Evolutionary conservation across 1,284 basidiomycete species (phyloP), one percentile per base, ranked within the genome.

Genomic region (Clitocybe nebularis): DNA sequence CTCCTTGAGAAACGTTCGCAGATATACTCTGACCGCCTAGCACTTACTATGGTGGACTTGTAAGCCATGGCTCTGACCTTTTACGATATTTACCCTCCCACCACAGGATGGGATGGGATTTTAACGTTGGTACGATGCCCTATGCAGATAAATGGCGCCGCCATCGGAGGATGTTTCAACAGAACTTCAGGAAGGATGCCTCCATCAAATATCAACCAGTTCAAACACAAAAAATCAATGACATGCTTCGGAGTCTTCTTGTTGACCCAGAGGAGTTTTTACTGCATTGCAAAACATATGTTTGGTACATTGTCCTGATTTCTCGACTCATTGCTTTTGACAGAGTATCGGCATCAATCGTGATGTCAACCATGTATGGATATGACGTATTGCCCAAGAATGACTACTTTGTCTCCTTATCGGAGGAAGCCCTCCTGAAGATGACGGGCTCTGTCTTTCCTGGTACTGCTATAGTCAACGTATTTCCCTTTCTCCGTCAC

Each of bases 81-180:
- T 0, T n/a, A 14, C 9, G 3, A 24, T 5, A 9, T n/a, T 11
- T 9, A 7, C 5, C 10, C 33, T n/a, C 19, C 23, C 3, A 10
- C 14, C n/a, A 0, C 21, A 76, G 72, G n/a, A 62, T 64, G 47
- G 71, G 67, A 17, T 62, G 65, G 52, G 61, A 57, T 9, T 71
- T 66, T 46, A 63, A 56, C 28, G 41, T 59, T 1, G 52, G 51
- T 0, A 54, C 71, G 9, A 48, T 68, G 43, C 55, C 56, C 14
- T 73, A 75, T 43, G 62, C 63, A 2, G 56, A 66, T 3, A 49
- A 47, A 36, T 77, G 72, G 73, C 63, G 66, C 17, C 45, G 53
- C 1, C 62, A 66, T 23, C 54, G 69, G 19, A 58, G 56, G 33
- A 49, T 68, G 22, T 63, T 66, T 23, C 64, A 70, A 20, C 58